These are phyloP conservation scores for Thalassiosira mediterranea DNA, from an alignment of 352 stramenopile genomes.

Conservation along the genomic window DNA sequence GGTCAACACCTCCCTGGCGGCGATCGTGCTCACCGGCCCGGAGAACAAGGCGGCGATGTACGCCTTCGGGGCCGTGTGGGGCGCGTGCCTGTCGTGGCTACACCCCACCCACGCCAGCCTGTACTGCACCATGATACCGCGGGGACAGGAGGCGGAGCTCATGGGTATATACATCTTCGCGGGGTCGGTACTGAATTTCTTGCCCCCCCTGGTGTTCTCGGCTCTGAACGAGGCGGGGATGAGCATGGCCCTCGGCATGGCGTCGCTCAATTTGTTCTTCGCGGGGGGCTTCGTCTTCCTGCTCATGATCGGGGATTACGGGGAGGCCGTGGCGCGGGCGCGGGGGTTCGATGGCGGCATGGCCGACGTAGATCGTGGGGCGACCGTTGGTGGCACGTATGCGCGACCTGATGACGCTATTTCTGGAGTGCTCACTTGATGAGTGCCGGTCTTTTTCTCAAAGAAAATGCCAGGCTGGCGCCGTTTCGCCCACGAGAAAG, in stretches of 20 bases:
- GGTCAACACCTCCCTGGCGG: slow-evolving; percentile 41
- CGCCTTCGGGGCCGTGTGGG: slow-evolving; percentile 64
- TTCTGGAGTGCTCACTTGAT: no score
- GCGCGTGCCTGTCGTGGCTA: slow-evolving; percentile 63
- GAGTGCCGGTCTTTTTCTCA: no score
- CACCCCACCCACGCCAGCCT: slow-evolving; percentile 65
- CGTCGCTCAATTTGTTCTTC: slow-evolving; percentile 67
- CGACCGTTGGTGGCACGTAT: no score
- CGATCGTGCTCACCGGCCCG: slow-evolving; percentile 24
- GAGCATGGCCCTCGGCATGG: slow-evolving; percentile 57
- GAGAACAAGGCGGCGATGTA: slow-evolving; percentile 47
- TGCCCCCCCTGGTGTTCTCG: slow-evolving; percentile 76
- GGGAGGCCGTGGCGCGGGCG: slow-evolving; percentile 3
- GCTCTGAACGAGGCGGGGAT: slow-evolving; percentile 71
- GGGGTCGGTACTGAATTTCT: slow-evolving; percentile 61
- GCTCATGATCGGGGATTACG: slow-evolving; percentile 34
- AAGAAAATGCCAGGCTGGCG: no score
- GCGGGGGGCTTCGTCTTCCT: slow-evolving; percentile 45
- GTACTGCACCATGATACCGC: slow-evolving; percentile 71
- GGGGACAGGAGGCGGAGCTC: slow-evolving; percentile 71
- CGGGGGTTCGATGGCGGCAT: no score
- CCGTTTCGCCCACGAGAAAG: no score
- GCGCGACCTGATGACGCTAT: no score
- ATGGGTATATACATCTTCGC: slow-evolving; percentile 80
- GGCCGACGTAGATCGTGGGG: no score